Conservation (phyloP, 2,329 filamentous ascomycete species). For the Neofusicoccum parvum region DNA sequence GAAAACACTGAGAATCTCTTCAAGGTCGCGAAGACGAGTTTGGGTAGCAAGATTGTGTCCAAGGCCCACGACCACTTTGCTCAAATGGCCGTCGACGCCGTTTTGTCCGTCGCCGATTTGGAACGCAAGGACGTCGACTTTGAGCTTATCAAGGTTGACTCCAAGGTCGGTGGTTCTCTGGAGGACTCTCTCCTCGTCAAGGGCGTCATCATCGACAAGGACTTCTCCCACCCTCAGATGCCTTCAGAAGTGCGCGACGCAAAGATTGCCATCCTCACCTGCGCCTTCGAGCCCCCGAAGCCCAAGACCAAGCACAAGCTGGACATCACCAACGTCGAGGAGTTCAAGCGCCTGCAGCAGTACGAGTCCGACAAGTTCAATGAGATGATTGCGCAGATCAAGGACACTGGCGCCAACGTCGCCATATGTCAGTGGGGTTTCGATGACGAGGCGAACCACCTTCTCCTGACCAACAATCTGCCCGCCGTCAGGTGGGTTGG, state of each 20-base stretch:
- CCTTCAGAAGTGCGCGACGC: constrained; percentile 91
- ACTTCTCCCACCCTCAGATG: constrained; percentile 99
- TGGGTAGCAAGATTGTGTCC: constrained; percentile 98
- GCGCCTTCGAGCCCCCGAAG: constrained; percentile 97
- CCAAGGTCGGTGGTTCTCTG: constrained; percentile 91
- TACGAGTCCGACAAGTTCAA: constrained; percentile 97
- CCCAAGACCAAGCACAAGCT: constrained; percentile 99
- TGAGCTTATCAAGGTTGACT: constrained; percentile 98
- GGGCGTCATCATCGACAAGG: constrained; percentile 98
- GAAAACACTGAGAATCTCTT: constrained; percentile 82
- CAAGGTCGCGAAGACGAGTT: constrained; percentile 91
- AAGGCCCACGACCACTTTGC: constrained; percentile 98
- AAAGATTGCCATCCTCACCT: constrained; percentile 96
- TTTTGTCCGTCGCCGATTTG: constrained; percentile 92
- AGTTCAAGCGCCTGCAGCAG: constrained; percentile 95
- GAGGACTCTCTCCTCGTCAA: constrained; percentile 95
- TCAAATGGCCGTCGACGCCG: constrained; percentile 94
- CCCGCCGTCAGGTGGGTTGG: constrained; percentile 98
- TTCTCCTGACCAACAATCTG: constrained; percentile 92
- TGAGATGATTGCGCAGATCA: constrained; percentile 99
- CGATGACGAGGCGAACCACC: constrained; percentile 97
- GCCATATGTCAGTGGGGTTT: constrained; percentile 99
- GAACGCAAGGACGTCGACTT: constrained; percentile 98
- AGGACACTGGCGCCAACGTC: constrained; percentile 93
- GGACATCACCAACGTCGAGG: constrained; percentile 93